A percentile compares a stretch with the other conserved stretches of the same genome.
Evolutionary conservation across 768 basidiomycete species (phyloP).

Genomic region (Hydnum rufescens): DNA sequence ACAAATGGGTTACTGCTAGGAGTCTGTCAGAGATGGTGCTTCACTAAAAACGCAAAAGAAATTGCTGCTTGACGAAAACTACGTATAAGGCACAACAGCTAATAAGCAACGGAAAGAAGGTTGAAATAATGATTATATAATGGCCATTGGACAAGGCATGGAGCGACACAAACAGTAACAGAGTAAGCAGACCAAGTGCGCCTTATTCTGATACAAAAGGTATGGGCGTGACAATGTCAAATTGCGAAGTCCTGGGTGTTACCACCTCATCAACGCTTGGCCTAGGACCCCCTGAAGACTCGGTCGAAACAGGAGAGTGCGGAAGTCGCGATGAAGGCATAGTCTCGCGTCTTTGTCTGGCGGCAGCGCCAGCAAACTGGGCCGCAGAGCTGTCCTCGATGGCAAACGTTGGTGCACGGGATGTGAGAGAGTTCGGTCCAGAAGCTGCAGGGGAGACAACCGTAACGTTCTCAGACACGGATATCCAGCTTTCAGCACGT

Average conservation of each 20-base stretch:
- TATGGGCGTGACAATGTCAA: slow-evolving; percentile 9
- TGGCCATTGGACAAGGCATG: not conserved
- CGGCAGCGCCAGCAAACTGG: not conserved
- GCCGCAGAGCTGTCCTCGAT: not conserved
- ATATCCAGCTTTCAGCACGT: not conserved
- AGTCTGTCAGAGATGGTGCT: no score
- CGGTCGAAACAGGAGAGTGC: not conserved
- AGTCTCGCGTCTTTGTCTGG: not conserved
- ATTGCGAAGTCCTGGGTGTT: slow-evolving; percentile 9
- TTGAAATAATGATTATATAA: not conserved
- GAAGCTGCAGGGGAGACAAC: not conserved
- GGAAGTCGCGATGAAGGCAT: not conserved
- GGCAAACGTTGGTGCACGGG: not conserved
- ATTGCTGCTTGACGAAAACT: not conserved
- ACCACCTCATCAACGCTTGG: slow-evolving; percentile 1
- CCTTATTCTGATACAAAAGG: not conserved
- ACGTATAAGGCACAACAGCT: not conserved
- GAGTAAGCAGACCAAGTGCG: not conserved
- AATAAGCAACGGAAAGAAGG: not conserved
- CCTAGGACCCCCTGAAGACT: not conserved
- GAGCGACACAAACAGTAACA: not conserved
- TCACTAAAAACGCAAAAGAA: not conserved
- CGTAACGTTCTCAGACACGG: not conserved
- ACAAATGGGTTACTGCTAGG: no score
- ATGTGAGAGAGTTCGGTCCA: not conserved